A percentile compares a stretch with the other conserved stretches of the same genome.
Evolutionary conservation across 768 basidiomycete genomes (phyloP).

Genomic region (Russula olivacea): DNA sequence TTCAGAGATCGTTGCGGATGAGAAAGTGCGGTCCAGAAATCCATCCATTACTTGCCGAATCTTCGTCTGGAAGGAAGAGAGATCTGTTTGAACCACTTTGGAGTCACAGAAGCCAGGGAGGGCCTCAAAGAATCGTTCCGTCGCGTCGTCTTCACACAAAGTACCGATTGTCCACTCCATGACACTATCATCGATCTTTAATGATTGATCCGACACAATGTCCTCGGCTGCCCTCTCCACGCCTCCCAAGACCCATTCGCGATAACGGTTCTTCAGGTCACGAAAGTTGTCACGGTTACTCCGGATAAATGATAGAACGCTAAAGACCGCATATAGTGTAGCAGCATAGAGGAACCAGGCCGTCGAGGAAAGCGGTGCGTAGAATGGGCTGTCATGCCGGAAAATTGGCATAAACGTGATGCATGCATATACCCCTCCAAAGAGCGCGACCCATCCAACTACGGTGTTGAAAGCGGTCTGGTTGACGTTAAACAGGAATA

Average conservation of each 20-base stretch:
- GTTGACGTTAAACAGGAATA: conserved; percentile 2
- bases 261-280: not conserved
- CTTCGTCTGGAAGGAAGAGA: not conserved
- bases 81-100: no score
- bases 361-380: not conserved
- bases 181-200: not conserved
- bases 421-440: not conserved
- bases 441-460: not conserved
- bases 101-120: conserved; percentile 8
- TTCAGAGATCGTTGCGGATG: not conserved
- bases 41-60: not conserved
- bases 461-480: not conserved
- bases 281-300: not conserved
- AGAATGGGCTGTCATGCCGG: conserved; percentile 2
- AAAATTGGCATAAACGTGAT: conserved; percentile 7
- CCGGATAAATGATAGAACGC: not conserved
- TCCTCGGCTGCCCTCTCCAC: conserved; percentile 2
- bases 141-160: not conserved
- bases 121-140: not conserved
- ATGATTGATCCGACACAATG: not conserved
- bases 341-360: conserved; percentile 1
- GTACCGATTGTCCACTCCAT: not conserved
- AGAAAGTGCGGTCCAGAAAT: conserved; percentile 1
- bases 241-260: not conserved
- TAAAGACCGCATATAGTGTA: not conserved